A percentile compares a stretch with the other conserved stretches of the same genome.
Evolutionary conservation across 768 basidiomycete species (phyloP).

Genomic region (Hydnum rufescens): DNA sequence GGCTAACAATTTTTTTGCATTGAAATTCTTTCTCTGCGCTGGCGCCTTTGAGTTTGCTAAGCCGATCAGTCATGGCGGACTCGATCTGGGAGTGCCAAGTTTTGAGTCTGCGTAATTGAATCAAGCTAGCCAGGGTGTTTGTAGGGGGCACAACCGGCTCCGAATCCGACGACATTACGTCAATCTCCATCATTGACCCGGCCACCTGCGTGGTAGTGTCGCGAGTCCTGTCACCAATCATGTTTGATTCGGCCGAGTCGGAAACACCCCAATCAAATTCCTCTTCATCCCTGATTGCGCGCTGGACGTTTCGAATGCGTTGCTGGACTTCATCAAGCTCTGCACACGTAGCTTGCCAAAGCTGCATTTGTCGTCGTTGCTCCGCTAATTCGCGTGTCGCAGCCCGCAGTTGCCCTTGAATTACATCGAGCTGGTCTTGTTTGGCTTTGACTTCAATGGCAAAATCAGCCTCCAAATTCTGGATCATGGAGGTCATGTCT

Average conservation of each 20-base stretch:
- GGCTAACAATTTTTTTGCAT: conserved; percentile 76
- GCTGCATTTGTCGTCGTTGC: conserved; percentile 65
- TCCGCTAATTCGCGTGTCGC: conserved; percentile 83
- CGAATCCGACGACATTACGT: too few relatives aligned
- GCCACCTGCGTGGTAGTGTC: conserved; percentile 23
- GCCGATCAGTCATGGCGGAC: conserved; percentile 44
- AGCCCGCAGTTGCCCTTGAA: conserved; percentile 67
- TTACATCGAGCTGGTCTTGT: conserved; percentile 71
- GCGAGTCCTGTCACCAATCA: too few relatives aligned
- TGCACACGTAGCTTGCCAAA: conserved; percentile 49
- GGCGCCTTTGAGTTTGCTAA: conserved; percentile 53
- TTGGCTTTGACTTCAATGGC: conserved; percentile 67
- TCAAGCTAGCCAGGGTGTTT: conserved; percentile 39
- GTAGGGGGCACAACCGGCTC: conserved; percentile 29
- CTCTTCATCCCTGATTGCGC: conserved; percentile 59
- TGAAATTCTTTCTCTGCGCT: conserved; percentile 80
- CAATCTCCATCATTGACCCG: conserved; percentile 41
- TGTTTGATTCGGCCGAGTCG: too few relatives aligned
- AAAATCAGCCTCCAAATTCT: conserved; percentile 59
- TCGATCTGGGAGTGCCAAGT: conserved; percentile 72
- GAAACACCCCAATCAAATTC: too few relatives aligned
- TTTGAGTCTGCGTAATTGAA: conserved; percentile 55
- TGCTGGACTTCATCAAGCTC: conserved; percentile 70
- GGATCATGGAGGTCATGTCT: conserved; percentile 80
- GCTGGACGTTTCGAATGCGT: conserved; percentile 66